Evolutionary conservation across 441 rosid species (phyloP), one percentile per base, ranked within the genome.

Genomic region (Geranium incanum): DNA sequence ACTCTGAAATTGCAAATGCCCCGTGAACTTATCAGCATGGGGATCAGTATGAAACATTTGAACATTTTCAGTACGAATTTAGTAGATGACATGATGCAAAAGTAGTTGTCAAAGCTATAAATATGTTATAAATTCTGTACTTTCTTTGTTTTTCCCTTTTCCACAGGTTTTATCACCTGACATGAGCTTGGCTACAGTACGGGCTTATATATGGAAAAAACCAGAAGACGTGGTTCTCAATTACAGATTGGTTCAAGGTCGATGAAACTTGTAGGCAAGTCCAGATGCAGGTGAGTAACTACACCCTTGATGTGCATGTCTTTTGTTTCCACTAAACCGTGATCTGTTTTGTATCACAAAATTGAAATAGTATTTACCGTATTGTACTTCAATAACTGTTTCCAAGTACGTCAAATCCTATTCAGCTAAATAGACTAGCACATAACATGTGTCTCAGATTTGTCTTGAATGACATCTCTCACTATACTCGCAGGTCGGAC

Each of bases 121-220:
- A 62, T 23, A 62, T 62, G 28, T 21, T 9, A 19, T 2, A 28
- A 62, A 62, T 23, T 5, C 21, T 16, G 6, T 55, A 2, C 7
- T 5, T 70, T 45, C n/a, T 39, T n/a, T 28, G 55, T 52, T 39
- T n/a, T 69, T 36, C 62, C 59, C 66, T 21, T 12, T 67, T 21
- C 64, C 66, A 72, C 86, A 96, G 99, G 96, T 92, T 68, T 83
- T 96, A 74, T 84, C 95, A 78, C 91, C 97, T 1, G 98, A 93
- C 71, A 96, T 96, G 99, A 96, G 99, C 86, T 82, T 96, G 79
- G 99, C 99, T 59, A 93, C 99, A 1, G 98, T 92, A 28, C 86
- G 93, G 69, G 85, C 97, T 68, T 96, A 96, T 72, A 55, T 96
- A 69, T 96, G 99, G 99, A 96, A 96, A 89, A 96, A 92, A 85